phyloP scores from a whole-genome alignment of 208 protist species.

The Zelonia costaricensis region DNA sequence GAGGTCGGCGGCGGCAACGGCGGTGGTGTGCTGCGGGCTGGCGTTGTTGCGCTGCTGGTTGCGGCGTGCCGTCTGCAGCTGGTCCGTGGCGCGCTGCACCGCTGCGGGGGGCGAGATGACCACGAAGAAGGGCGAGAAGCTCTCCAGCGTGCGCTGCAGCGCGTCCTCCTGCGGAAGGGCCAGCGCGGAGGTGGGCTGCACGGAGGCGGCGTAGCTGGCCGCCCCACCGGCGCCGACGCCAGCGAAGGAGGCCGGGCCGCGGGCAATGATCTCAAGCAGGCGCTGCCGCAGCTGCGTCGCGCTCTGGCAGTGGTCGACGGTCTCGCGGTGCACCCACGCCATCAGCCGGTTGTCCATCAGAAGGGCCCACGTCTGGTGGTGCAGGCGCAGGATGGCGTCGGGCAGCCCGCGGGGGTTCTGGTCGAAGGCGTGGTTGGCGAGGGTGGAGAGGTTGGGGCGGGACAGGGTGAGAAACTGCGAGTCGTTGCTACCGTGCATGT shows the following conservation, averaged over 20 bases:
- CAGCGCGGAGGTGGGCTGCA: not conserved
- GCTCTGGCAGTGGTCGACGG: constrained; percentile 52
- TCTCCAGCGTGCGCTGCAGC: constrained; percentile 60
- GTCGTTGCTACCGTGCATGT: not conserved
- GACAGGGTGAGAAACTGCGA: constrained; percentile 8
- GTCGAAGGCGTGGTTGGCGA: constrained; percentile 3
- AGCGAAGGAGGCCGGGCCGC: constrained; percentile 8
- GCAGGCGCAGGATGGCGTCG: constrained; percentile 48
- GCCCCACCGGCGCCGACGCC: not conserved
- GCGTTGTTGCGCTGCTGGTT: constrained; percentile 21
- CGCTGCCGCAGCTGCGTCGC: constrained; percentile 66
- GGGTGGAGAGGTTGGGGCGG: not conserved
- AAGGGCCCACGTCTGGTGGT: constrained; percentile 79
- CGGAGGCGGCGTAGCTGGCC: not conserved
- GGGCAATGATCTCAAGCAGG: constrained; percentile 67
- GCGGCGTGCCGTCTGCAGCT: constrained; percentile 32
- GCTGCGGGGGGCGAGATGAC: constrained; percentile 56
- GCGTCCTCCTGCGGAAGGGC: constrained; percentile 41
- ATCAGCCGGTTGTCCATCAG: constrained; percentile 87
- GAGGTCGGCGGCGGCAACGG: constrained; percentile 32
- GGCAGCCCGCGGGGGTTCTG: constrained; percentile 45
- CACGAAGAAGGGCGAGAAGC: constrained; percentile 84
- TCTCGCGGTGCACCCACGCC: constrained; percentile 85
- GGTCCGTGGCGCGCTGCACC: constrained; percentile 43
- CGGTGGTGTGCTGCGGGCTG: constrained; percentile 1